A percentile compares a stretch with the other conserved stretches of the same genome.
phyloP scores from a whole-genome alignment of 2,329 filamentous ascomycete genomes.

The Apiospora aurea region DNA sequence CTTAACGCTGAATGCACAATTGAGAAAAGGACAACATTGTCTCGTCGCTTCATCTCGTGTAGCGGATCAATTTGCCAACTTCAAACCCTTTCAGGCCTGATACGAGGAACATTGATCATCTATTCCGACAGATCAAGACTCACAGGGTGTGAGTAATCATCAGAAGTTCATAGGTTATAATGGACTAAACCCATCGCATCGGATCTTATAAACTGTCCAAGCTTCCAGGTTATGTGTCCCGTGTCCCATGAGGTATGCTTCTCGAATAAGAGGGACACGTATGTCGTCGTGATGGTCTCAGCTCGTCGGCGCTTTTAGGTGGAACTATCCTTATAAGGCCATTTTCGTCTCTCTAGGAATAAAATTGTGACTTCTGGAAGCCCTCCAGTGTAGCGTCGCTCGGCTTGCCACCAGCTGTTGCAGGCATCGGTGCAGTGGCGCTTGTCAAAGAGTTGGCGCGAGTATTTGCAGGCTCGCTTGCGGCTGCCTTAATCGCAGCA shows the following conservation, averaged over 20 bases:
- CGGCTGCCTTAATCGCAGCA: constrained; percentile 59
- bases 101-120: not conserved
- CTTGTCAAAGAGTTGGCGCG: constrained; percentile 60
- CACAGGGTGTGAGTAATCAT: not conserved
- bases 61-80: not conserved
- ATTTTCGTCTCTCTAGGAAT: constrained; percentile 15
- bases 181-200: not conserved
- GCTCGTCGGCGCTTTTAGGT: not conserved
- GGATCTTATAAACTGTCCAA: not conserved
- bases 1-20: not conserved
- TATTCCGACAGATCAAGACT: not conserved
- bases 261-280: not conserved
- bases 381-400: constrained; percentile 9
- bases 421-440: constrained; percentile 40
- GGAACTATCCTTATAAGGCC: not conserved
- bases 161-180: not conserved
- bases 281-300: too few relatives aligned
- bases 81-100: not conserved
- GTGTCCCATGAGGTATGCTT: not conserved
- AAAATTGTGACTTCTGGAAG: constrained; percentile 25
- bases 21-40: not conserved
- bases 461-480: constrained; percentile 50
- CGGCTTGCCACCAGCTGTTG: constrained; percentile 36
- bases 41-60: not conserved
- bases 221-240: not conserved